Percentiles rank a stretch among this genome's conserved stretches.
These are phyloP conservation scores for Lepidium didymum DNA, from an alignment of 345 rosid species.

Conservation along the genomic window DNA sequence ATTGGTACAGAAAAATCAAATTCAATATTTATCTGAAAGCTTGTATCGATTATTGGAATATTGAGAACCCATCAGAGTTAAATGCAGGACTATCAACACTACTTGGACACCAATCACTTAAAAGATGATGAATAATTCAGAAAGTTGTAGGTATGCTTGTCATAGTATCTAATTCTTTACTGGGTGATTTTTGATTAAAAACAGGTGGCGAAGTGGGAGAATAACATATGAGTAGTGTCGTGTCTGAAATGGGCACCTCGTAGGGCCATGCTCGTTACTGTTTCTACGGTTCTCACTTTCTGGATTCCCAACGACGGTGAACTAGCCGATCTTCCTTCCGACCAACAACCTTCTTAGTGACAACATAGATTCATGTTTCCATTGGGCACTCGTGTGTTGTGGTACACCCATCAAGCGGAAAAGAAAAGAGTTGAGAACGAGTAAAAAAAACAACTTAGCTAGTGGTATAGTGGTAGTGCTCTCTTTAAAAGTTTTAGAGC, in stretches of 20 bases:
- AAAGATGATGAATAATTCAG: neutral
- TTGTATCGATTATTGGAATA: constrained; percentile 43
- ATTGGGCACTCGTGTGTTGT: neutral
- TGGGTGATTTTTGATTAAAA: neutral
- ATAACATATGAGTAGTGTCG: constrained; percentile 68
- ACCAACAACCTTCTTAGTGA: constrained; percentile 16
- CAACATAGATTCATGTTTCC: neutral
- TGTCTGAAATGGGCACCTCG: constrained; percentile 98
- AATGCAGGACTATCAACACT: neutral
- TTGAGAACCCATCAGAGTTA: constrained; percentile 74
- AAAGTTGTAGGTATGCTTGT: neutral
- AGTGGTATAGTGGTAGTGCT: too few relatives aligned
- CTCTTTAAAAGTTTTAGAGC: too few relatives aligned
- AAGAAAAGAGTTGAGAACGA: too few relatives aligned
- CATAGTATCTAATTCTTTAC: neutral
- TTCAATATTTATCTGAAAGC: neutral
- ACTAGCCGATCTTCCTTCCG: constrained; percentile 9
- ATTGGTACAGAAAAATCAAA: neutral
- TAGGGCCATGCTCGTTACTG: constrained; percentile 81
- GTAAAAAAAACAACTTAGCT: too few relatives aligned
- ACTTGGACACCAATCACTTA: neutral
- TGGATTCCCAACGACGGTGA: constrained; percentile 73
- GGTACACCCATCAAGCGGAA: too few relatives aligned
- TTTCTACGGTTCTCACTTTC: constrained; percentile 73
- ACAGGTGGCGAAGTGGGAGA: constrained; percentile 75